Evolutionary conservation across 768 basidiomycete genomes (phyloP).

Genomic region (Dioszegia hungarica): DNA sequence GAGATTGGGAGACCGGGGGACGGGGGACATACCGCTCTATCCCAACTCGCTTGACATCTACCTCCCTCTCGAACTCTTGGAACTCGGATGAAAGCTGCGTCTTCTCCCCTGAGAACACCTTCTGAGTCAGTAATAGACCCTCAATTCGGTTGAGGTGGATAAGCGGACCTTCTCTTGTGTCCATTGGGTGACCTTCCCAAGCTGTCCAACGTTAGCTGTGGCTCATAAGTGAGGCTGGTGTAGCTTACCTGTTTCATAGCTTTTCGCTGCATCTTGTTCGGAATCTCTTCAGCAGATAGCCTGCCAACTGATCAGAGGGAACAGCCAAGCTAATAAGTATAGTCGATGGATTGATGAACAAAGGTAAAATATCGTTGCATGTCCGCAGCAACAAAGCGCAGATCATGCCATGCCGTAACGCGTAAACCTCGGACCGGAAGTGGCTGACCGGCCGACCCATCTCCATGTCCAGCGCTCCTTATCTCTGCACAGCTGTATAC

Average conservation of each 20-base stretch:
- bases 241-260: conserved; percentile 36
- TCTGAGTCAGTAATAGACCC: not conserved
- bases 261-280: conserved; percentile 34
- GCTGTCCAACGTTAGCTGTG: conserved; percentile 13
- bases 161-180: conserved; percentile 37
- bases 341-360: no score
- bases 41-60: conserved; percentile 72
- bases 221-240: not conserved
- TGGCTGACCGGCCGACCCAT: no score
- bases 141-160: not conserved
- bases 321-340: no score
- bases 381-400: no score
- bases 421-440: no score
- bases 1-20: no score
- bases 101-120: conserved; percentile 78
- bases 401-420: not conserved
- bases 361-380: no score
- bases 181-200: conserved; percentile 46
- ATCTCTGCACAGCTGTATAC: no score
- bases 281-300: not conserved
- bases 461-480: no score
- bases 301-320: no score
- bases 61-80: conserved; percentile 72
- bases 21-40: conserved; percentile 63
- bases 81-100: conserved; percentile 73